Evolutionary conservation across 805 yeast genomes (phyloP), one percentile per base, ranked within the genome.

Genomic region (Tetrapisispora namnaoensis): DNA sequence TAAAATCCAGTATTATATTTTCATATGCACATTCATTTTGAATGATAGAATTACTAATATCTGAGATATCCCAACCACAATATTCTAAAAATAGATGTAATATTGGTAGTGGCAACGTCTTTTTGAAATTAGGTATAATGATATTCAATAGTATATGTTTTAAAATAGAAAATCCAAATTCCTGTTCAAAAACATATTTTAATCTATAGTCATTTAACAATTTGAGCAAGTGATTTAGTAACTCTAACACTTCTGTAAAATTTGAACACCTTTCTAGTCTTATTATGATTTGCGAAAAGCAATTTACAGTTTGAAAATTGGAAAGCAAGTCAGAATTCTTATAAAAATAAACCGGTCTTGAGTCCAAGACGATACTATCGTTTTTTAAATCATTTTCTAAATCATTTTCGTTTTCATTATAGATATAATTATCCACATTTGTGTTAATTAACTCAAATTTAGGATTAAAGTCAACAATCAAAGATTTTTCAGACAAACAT

Each of bases 1-100:
- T 83, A 52, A 83, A 73, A 52, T 86, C 89, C 18, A 80, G 70
- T 37, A 85, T 70, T 41, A 87, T 60, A 1, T 71, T 64, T 35
- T 77, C 72, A 58, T 83, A 88, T 0, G 83, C 83, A 2, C 65
- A 51, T 0, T 76, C 71, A 54, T 84, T 80, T 8, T 69, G 66
- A 1, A 87, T 69, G 2, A 82, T 60, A 0, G 91, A 81, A 8
- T 79, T 78, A 34, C 68, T 64, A 0, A 84, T 79, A 35, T 75
- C 67, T 1, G 57, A 50, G 35, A 68, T 69, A 53, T 79, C 71
- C 61, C 78, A 81, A 0, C 93, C 95, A 41, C 76, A 71, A 58
- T 71, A 76, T 4, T 61, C 67, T 8, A 83, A 59, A 20, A 84
- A 64, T 2, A 72, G 48, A 46, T 76, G 76, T 14, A 83, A 57